Evolutionary conservation across 2,329 filamentous ascomycete genomes (phyloP), one percentile per base, ranked within the genome.

Genomic region (Pseudonectria foliicola): DNA sequence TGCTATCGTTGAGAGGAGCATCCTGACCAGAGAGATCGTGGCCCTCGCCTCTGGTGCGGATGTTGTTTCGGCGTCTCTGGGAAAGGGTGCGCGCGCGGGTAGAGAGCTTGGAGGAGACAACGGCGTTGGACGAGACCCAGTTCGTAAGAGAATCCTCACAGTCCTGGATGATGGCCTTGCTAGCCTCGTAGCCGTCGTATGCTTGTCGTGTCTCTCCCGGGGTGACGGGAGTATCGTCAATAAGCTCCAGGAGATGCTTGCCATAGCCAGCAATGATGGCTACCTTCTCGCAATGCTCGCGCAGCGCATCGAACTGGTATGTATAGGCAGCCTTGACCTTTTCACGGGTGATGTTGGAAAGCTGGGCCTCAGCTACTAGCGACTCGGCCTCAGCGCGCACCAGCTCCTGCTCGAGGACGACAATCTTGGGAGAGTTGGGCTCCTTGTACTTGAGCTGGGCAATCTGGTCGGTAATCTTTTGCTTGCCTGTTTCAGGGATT

Each of bases 371-470:
- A 44, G 92, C 92, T 37, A 98, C 92, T 11, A 98, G 80, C n/a
- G 92, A 96, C 64, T 98, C 92, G 54, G 92, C 92, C 66, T 98
- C 92, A 49, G 92, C 92, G 53, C 92, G 89, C 51, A 98, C 92
- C 39, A 98, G 85, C 66, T 98, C 92, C 66, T 98, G 92, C 68
- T 98, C 92, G 36, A 98, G 81, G 27, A 98, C 89, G 38, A 95
- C 88, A 52, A 98, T 95, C 68, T 88, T 92, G 45, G 90, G 89
- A 25, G 89, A 95, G 70, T 94, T 95, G 50, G 92, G 92, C 65
- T 98, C 92, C 72, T 98, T 98, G 79, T 96, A 98, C 67, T 98
- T 98, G 54, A 98, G 77, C 64, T 96, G 90, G 33, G 92, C 90
- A 53, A 98, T 98, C 61, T 96, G 87, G 61, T 98, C 92, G 54